Percentiles rank a stretch among this genome's conserved stretches.
These are phyloP conservation scores for Sambucus nigra DNA, from an alignment of 129 eudicot species.

Conservation along the genomic window DNA sequence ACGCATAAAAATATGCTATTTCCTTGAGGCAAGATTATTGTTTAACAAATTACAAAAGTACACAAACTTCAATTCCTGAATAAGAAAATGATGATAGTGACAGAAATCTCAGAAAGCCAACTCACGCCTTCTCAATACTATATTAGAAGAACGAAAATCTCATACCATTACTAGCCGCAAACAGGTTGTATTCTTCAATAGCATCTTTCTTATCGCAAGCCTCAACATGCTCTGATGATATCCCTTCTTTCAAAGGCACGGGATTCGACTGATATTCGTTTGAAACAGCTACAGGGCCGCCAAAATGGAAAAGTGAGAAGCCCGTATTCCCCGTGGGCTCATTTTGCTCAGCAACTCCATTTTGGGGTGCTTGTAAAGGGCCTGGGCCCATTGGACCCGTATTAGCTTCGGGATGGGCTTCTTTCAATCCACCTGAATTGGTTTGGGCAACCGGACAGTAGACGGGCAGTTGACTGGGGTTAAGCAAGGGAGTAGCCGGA, in stretches of 20 bases:
- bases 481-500: slow-evolving; percentile 43
- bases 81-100: neutral
- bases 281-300: slow-evolving; percentile 77
- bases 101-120: neutral
- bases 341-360: slow-evolving; percentile 8
- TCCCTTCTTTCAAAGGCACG: slow-evolving; percentile 28
- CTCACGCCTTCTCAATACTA: slow-evolving; percentile 10
- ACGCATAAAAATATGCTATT: slow-evolving; percentile 21
- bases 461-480: slow-evolving; percentile 42
- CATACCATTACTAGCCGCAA: slow-evolving; percentile 68
- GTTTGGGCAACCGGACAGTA: slow-evolving; percentile 38
- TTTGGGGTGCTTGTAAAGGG: slow-evolving; percentile 8
- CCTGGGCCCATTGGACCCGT: slow-evolving; percentile 7
- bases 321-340: slow-evolving; percentile 34
- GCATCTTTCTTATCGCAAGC: slow-evolving; percentile 35
- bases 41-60: slow-evolving; percentile 26
- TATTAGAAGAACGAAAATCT: slow-evolving; percentile 57
- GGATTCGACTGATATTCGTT: slow-evolving; percentile 27
- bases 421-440: slow-evolving; percentile 16
- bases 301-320: slow-evolving; percentile 83
- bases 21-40: slow-evolving; percentile 40
- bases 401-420: slow-evolving; percentile 15
- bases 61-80: slow-evolving; percentile 14
- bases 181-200: slow-evolving; percentile 66
- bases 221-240: slow-evolving; percentile 23